Evolutionary conservation across 352 stramenopile genomes (phyloP), one percentile per base, ranked within the genome.

Genomic region (Pythium oligandrum): DNA sequence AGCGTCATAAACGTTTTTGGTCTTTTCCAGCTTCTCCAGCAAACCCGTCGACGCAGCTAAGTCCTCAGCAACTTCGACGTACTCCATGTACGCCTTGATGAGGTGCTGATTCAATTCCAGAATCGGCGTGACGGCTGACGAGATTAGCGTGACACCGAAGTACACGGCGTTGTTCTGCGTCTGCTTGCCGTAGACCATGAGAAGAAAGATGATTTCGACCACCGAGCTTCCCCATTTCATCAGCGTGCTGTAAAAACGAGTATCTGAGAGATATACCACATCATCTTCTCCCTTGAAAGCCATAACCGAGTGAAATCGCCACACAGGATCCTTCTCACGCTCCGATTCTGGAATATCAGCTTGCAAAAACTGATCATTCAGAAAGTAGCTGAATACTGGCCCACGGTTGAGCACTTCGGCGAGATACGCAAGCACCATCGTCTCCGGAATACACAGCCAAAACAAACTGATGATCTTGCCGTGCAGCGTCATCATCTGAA

Each of bases 401-500:
- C 72, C 75, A 4, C 72, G 70, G 32, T 86, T 86, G 3, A 86
- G 42, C 26, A 81, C 68, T 38, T 86, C 72, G 6, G 72, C 67
- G 4, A 83, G 43, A 49, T 82, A 86, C 2, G 75, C 66, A 6
- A 82, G 53, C 9, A 83, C 42, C 40, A 71, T 70, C 1, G 68
- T 78, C 37, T 72, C 55, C 0, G 75, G 68, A n/a, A 86, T 66
- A 31, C 72, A 83, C 2, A 86, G 51, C 75, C 75, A 86, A 45
- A 86, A 75, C 1, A 86, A 55, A 59, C 70, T 82, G 32, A 73
- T 61, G 52, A 86, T 78, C 51, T 86, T 86, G 35, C 75, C 75
- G 17, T 86, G 75, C 35, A 86, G 42, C 2, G 75, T 56, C 75
- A 86, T 86, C 72, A 86, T 82, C 54, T 86, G 72, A n/a, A 86